Evolutionary conservation across 169 alveolate genomes (phyloP).

Genomic region (Cyclospora cayetanensis): DNA sequence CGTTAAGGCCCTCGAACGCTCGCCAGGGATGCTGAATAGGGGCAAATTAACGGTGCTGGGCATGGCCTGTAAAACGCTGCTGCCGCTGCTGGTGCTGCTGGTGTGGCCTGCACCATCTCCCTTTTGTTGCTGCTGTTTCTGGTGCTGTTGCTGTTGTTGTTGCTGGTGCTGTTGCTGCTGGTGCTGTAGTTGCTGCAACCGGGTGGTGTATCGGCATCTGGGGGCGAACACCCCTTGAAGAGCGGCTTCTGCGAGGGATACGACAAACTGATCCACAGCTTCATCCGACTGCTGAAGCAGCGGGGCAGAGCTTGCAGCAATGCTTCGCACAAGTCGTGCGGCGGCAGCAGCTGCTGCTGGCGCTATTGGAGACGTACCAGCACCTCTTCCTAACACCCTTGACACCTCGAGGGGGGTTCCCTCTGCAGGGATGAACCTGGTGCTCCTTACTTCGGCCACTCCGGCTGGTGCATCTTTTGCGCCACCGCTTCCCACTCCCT

Average conservation of each 20-base stretch:
- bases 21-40: not conserved
- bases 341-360: conserved; percentile 27
- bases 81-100: conserved; percentile 10
- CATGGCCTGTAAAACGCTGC: not conserved
- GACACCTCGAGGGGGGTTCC: not conserved
- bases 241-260: not conserved
- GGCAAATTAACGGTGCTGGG: not conserved
- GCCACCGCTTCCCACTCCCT: not conserved
- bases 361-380: not conserved
- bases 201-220: conserved; percentile 6
- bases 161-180: conserved; percentile 18
- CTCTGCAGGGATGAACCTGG: not conserved
- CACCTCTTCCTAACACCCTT: not conserved
- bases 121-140: conserved; percentile 5
- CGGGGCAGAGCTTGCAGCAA: conserved; percentile 19
- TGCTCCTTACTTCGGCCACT: conserved; percentile 34
- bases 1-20: no score
- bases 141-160: not conserved
- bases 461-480: not conserved
- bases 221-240: conserved; percentile 11
- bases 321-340: conserved; percentile 7
- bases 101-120: no score
- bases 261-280: not conserved
- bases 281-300: not conserved
- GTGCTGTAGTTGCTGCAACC: conserved; percentile 18